These are phyloP conservation scores for Lyophyllum shimeji DNA, from an alignment of 768 basidiomycete genomes.

Conservation along the genomic window DNA sequence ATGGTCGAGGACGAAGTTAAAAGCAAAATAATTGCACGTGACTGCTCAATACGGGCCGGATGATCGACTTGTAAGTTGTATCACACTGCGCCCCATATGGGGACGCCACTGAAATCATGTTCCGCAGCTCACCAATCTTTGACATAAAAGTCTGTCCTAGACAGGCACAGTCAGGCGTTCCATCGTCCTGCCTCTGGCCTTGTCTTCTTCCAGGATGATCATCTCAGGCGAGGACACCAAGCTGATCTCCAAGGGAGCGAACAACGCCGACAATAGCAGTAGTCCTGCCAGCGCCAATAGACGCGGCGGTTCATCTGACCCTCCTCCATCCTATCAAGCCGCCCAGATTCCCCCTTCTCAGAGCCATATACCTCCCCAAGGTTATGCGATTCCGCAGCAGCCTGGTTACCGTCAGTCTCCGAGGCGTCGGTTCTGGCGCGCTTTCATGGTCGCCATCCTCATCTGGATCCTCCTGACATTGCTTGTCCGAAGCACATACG, in stretches of 20 bases:
- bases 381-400: background rate
- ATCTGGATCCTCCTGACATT: conserved; percentile 21
- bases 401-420: conserved; percentile 14
- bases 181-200: background rate
- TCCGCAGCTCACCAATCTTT: conserved; percentile 1
- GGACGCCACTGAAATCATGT: background rate
- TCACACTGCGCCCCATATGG: background rate
- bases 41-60: background rate
- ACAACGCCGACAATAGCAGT: background rate
- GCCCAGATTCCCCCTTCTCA: background rate
- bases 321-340: conserved; percentile 14
- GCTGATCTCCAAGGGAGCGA: conserved; percentile 1
- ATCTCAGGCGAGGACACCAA: conserved; percentile 13
- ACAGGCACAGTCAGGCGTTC: background rate
- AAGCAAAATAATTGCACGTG: background rate
- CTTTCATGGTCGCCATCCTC: conserved; percentile 17
- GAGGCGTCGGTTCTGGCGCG: conserved; percentile 21
- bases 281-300: background rate
- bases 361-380: conserved; percentile 7
- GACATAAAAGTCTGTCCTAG: background rate
- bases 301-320: background rate
- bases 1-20: conserved; percentile 21
- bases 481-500: conserved; percentile 17
- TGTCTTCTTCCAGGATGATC: conserved; percentile 9
- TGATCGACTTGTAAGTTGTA: background rate